Evolutionary conservation across 345 rosid genomes (phyloP).

Genomic region (Erysimum cheiranthoides): DNA sequence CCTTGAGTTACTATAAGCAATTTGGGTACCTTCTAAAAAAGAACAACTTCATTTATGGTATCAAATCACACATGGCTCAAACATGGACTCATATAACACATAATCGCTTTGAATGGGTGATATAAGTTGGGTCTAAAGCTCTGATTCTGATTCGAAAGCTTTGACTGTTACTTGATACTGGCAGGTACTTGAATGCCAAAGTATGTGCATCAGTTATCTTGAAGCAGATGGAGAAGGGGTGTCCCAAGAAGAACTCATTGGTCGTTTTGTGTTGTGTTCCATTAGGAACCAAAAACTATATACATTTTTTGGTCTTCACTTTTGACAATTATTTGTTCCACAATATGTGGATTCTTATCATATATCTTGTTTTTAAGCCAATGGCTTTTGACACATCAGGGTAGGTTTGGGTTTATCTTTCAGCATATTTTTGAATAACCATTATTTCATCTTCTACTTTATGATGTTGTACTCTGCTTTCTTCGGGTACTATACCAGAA

Average conservation of each 20-base stretch:
- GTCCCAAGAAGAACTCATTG: slow-evolving; percentile 45
- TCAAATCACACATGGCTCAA: background rate
- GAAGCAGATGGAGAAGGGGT: slow-evolving; percentile 49
- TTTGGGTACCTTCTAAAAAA: slow-evolving; percentile 9
- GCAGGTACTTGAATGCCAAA: slow-evolving; percentile 76
- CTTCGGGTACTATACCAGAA: background rate
- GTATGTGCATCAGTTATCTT: slow-evolving; percentile 46
- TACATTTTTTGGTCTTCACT: slow-evolving; percentile 20
- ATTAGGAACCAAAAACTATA: slow-evolving; percentile 17
- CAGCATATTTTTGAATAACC: slow-evolving; percentile 2
- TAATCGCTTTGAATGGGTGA: slow-evolving; percentile 10
- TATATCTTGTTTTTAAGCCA: background rate
- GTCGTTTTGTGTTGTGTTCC: slow-evolving; percentile 27
- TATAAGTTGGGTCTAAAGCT: slow-evolving; percentile 20
- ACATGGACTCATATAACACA: slow-evolving; percentile 11
- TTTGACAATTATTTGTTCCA: background rate
- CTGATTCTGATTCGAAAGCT: slow-evolving; percentile 12
- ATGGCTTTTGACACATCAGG: slow-evolving; percentile 2
- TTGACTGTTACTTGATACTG: slow-evolving; percentile 26
- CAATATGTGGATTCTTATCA: background rate
- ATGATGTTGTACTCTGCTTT: background rate
- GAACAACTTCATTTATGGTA: background rate
- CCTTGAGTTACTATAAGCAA: background rate
- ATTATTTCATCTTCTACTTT: slow-evolving; percentile 23
- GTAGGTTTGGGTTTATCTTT: slow-evolving; percentile 6